Base-by-base conservation (phyloP, 2,329 filamentous ascomycete genomes). In the Herpotrichia juniperi region DNA sequence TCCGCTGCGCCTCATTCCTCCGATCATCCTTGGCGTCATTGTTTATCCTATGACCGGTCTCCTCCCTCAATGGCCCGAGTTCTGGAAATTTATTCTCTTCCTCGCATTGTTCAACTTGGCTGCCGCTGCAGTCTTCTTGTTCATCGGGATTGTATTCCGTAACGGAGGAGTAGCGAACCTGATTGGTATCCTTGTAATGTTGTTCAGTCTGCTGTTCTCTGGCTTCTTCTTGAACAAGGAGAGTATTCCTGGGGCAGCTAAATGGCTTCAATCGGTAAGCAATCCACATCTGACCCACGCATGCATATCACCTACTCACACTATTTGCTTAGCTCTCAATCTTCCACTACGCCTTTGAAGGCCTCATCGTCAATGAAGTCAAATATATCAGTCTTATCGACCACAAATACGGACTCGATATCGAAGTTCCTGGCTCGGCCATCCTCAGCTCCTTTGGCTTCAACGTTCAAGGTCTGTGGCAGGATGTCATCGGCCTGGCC, bases 31-130 rank as follows among this genome's bases (percentile, higher is more conserved):
- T 84, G 94, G 93, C 14, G 86, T 91, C 25, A 97, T 99, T 56
- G 86, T 99, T 19, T 99, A 99, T 71, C 94, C 94, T 0, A 99
- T 99, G 94, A 96, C 93, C 0, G 94, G 94, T 2, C 81, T 99
- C 12, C 87, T 96, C 19, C 85, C 94, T 0, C 88, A 92, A 50
- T 87, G 86, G 71, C 78, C 84, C 1, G 89, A 96, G 68, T 99
- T 99, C 74, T 83, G 93, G 71, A 91, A 89, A 61, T 99, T 99
- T 69, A 85, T 97, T 60, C 79, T 97, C 3, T 91, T 97, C 48
- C 80, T 99, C 39, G 91, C 97, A 0, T 82, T 99, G 17, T 99
- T 99, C 81, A 99, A 99, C 72, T 81, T 99, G 24, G 93, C 94
- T 0, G 93, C 94, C 0, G 91, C 94, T 0, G 89, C 89, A 28